Conservation (phyloP, 192 early-diverging fungal species). For the Hyaloraphidium curvatum region DNA sequence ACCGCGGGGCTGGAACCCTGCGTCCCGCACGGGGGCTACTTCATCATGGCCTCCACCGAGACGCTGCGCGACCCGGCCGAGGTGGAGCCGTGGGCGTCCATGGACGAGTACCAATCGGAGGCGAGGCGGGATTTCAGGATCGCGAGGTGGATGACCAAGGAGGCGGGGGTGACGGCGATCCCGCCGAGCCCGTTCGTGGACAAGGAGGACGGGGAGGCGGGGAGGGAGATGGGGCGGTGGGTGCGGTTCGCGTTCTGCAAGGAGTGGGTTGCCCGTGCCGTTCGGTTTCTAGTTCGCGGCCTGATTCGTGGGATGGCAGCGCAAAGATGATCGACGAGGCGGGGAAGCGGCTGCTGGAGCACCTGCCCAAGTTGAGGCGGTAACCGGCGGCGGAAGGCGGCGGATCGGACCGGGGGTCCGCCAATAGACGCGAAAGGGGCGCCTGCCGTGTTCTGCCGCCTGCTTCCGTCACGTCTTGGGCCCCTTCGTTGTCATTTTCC, state of each 20-base stretch:
- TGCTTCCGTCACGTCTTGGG: no score
- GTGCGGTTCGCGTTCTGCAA: conserved; percentile 91
- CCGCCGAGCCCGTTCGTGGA: conserved; percentile 83
- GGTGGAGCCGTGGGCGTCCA: conserved; percentile 20
- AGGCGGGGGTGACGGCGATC: conserved; percentile 79
- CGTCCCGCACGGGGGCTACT: conserved; percentile 82
- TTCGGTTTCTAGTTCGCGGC: no score
- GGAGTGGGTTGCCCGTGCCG: no score
- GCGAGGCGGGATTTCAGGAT: conserved; percentile 48
- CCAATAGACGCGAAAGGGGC: no score
- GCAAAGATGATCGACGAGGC: no score
- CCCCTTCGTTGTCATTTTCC: no score
- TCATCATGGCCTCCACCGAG: conserved; percentile 67
- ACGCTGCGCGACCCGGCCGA: conserved; percentile 34
- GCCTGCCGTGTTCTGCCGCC: no score
- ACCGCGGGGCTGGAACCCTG: conserved; percentile 55
- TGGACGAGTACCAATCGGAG: conserved; percentile 17
- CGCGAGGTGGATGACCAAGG: conserved; percentile 66
- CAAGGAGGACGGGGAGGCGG: conserved; percentile 23
- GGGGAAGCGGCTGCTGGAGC: no score
- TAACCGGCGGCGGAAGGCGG: no score
- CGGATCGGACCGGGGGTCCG: no score
- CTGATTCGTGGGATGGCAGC: no score
- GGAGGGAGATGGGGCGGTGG: conserved; percentile 42
- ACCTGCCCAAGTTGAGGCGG: no score